Conservation (phyloP, 352 stramenopile species). For the Phytopythium kandeliae region DNA sequence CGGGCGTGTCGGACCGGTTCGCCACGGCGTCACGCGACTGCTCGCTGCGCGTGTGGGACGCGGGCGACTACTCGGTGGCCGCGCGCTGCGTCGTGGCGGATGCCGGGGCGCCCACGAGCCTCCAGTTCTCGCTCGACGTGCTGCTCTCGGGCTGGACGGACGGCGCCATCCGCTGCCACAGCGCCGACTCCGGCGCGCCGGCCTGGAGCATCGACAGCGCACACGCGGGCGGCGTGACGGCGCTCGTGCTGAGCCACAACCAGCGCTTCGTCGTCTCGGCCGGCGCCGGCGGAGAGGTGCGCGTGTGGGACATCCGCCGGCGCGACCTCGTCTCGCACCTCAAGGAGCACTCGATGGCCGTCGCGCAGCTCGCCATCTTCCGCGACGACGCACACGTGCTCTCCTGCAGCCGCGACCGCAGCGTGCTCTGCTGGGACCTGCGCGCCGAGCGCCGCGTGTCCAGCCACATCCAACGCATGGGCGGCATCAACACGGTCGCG, state of each 20-base stretch:
- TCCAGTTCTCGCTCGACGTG: conserved; percentile 85
- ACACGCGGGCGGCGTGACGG: conserved; percentile 86
- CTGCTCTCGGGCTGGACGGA: conserved; percentile 90
- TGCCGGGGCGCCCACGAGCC: conserved; percentile 59
- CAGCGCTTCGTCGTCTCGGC: conserved; percentile 83
- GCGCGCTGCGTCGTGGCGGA: conserved; percentile 47
- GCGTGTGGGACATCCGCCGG: conserved; percentile 92
- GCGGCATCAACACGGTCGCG: conserved; percentile 89
- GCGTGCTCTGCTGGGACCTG: conserved; percentile 92
- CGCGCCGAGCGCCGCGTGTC: conserved; percentile 79
- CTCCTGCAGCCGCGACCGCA: conserved; percentile 85
- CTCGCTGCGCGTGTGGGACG: conserved; percentile 88
- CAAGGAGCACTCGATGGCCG: conserved; percentile 88
- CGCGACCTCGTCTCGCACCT: conserved; percentile 88
- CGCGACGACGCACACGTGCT: conserved; percentile 88
- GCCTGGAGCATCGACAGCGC: conserved; percentile 90
- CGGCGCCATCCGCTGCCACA: conserved; percentile 83
- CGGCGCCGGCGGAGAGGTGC: conserved; percentile 81
- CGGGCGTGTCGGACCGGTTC: conserved; percentile 82
- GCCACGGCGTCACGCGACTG: conserved; percentile 85
- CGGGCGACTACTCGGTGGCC: conserved; percentile 77
- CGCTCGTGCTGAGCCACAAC: conserved; percentile 89
- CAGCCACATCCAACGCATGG: conserved; percentile 91
- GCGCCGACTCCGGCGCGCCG: conserved; percentile 69
- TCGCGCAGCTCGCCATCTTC: conserved; percentile 85